Percentiles rank a stretch among this genome's conserved stretches.
Evolutionary conservation across 1,284 basidiomycete genomes (phyloP).

Genomic region (Neolentinus lepideus): DNA sequence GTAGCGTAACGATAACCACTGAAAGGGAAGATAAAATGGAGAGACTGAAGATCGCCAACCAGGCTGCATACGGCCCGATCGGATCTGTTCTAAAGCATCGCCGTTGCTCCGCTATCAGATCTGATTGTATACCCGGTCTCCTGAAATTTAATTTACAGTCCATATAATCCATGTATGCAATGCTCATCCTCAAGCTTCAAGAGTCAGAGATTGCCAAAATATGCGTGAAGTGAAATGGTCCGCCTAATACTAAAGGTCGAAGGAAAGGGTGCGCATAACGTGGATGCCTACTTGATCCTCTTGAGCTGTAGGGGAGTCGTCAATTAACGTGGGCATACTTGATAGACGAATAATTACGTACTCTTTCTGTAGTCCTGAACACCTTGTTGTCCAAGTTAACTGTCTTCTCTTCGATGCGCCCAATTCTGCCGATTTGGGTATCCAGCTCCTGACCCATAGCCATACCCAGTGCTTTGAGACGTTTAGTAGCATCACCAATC

Average conservation of each 20-base stretch:
- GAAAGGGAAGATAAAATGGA: too few species aligned
- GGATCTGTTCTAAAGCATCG: too few species aligned
- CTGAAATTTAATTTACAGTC: not conserved
- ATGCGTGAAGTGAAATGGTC: too few species aligned
- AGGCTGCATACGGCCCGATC: too few species aligned
- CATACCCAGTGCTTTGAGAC: slow-evolving; percentile 79
- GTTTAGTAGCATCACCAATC: slow-evolving; percentile 74
- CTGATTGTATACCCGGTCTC: too few species aligned
- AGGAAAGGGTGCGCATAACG: not conserved
- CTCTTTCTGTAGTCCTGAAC: slow-evolving; percentile 64
- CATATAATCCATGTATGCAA: not conserved
- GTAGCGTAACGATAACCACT: too few species aligned
- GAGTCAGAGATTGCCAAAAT: too few species aligned
- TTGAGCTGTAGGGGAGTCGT: slow-evolving; percentile 43
- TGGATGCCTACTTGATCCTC: slow-evolving; percentile 46
- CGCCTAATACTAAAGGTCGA: too few species aligned
- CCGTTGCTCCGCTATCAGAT: too few species aligned
- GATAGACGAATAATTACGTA: slow-evolving; percentile 25
- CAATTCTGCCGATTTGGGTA: slow-evolving; percentile 67
- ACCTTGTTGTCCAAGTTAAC: slow-evolving; percentile 56
- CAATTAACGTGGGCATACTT: slow-evolving; percentile 8
- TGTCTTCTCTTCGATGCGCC: slow-evolving; percentile 64
- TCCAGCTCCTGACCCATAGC: slow-evolving; percentile 84
- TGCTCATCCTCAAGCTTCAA: not conserved
- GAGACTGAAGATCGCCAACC: too few species aligned